These are phyloP conservation scores for Pyrus bretschneideri DNA, from an alignment of 306 rosid species.

Conservation along the genomic window DNA sequence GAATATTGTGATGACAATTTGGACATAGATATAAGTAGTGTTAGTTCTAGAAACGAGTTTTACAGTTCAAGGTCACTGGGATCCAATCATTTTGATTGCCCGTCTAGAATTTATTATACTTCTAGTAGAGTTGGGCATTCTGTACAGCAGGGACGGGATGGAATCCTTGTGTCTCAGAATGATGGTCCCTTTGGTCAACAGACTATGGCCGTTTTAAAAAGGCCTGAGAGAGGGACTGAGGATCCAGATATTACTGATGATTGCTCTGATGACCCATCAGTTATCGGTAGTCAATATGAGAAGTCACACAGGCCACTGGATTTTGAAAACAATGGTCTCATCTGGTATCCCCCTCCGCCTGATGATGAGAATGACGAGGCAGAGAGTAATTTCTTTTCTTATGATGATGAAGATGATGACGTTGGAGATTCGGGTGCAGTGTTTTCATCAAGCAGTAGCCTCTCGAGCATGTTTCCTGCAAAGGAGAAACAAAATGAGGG, in stretches of 20 bases:
- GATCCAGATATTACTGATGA: slow-evolving; percentile 56
- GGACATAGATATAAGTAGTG: slow-evolving; percentile 67
- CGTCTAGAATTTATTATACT: slow-evolving; percentile 66
- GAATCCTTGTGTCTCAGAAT: slow-evolving; percentile 30
- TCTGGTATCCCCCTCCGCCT: slow-evolving; percentile 91
- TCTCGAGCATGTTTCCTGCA: slow-evolving; percentile 57
- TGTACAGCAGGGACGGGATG: slow-evolving; percentile 58
- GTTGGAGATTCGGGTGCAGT: slow-evolving; percentile 75
- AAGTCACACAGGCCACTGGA: slow-evolving; percentile 62
- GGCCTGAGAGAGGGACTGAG: slow-evolving; percentile 46
- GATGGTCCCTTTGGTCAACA: slow-evolving; percentile 44
- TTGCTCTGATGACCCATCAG: slow-evolving; percentile 58
- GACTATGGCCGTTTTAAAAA: slow-evolving; percentile 57
- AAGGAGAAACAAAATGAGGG: slow-evolving; percentile 66
- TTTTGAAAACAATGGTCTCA: slow-evolving; percentile 73
- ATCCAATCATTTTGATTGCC: slow-evolving; percentile 70
- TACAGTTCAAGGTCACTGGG: slow-evolving; percentile 45
- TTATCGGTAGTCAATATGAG: slow-evolving; percentile 39
- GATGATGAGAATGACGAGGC: slow-evolving; percentile 63
- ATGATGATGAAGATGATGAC: slow-evolving; percentile 89
- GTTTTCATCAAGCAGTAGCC: slow-evolving; percentile 70
- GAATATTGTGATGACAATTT: slow-evolving; percentile 60
- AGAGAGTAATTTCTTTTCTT: slow-evolving; percentile 56
- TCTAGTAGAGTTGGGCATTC: slow-evolving; percentile 43
- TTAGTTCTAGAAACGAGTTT: slow-evolving; percentile 66